A percentile compares a stretch with the other conserved stretches of the same genome.
phyloP scores from a whole-genome alignment of 1,139 yeast species.

The Pichia sp. region DNA sequence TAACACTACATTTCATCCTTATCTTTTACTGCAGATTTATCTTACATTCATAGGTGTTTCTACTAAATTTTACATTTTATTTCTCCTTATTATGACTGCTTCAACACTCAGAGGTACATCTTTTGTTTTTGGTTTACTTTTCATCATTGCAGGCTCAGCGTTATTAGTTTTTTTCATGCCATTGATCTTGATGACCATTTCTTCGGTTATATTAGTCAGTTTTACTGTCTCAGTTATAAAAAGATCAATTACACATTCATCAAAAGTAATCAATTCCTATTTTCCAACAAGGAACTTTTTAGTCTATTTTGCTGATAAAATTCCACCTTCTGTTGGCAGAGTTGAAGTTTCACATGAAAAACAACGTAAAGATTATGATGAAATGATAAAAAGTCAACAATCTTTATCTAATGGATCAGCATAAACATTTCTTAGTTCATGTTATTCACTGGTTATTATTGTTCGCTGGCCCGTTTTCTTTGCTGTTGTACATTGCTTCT shows the following conservation, averaged over 20 bases:
- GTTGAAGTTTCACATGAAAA: conserved; percentile 15
- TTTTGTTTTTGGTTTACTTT: neutral
- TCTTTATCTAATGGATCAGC: neutral
- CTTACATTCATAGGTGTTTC: conserved; percentile 4
- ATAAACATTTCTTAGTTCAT: neutral
- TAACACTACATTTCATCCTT: neutral
- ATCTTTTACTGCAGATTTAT: conserved; percentile 1
- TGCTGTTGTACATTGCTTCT: neutral
- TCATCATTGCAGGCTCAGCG: neutral
- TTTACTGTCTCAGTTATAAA: conserved; percentile 1
- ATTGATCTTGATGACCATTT: conserved; percentile 3
- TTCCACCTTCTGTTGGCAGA: conserved; percentile 30
- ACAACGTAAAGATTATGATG: conserved; percentile 1
- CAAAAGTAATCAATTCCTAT: neutral
- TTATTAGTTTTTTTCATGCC: conserved; percentile 4
- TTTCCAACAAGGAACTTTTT: conserved; percentile 18
- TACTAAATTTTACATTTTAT: neutral
- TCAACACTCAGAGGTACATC: neutral
- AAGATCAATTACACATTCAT: neutral
- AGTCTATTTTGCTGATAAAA: conserved; percentile 22
- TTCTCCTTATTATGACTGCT: conserved; percentile 3
- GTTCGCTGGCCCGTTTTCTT: no score
- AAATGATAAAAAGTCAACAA: neutral
- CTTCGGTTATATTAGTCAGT: conserved; percentile 1
- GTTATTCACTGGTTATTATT: no score